These are phyloP conservation scores for Atractiella rhizophila DNA, from an alignment of 768 basidiomycete genomes.

Conservation along the genomic window DNA sequence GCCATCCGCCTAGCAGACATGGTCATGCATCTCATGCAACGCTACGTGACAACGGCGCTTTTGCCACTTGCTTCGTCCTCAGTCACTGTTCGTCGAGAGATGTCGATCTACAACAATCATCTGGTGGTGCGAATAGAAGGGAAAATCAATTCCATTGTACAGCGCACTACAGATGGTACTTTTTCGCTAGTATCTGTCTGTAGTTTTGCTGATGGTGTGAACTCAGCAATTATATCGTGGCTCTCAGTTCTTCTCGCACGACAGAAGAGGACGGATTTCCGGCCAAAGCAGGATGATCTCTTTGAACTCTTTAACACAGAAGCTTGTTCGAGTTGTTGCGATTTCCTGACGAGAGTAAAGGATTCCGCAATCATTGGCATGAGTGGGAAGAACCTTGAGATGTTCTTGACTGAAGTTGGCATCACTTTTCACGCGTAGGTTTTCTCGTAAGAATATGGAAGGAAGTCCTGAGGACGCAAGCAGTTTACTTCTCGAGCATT, in stretches of 20 bases:
- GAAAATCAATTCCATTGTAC: slow-evolving; percentile 49
- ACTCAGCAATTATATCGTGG: slow-evolving; percentile 45
- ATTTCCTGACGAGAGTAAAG: slow-evolving; percentile 52
- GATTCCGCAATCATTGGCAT: slow-evolving; percentile 49
- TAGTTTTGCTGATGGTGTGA: neutral
- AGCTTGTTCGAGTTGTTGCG: slow-evolving; percentile 65
- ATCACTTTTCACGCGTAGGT: slow-evolving; percentile 66
- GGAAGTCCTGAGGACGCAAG: neutral
- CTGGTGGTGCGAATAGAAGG: slow-evolving; percentile 62
- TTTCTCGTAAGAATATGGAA: neutral
- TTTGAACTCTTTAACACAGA: slow-evolving; percentile 88
- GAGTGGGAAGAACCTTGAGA: slow-evolving; percentile 77
- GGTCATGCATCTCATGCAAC: slow-evolving; percentile 88
- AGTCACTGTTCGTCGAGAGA: slow-evolving; percentile 69
- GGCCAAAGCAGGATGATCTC: slow-evolving; percentile 81
- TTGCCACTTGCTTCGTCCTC: slow-evolving; percentile 53
- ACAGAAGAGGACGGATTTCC: slow-evolving; percentile 91
- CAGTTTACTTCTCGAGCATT: slow-evolving; percentile 74
- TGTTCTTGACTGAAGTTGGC: slow-evolving; percentile 78
- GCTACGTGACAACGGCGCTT: slow-evolving; percentile 71
- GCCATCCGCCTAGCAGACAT: slow-evolving; percentile 52
- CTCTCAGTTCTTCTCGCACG: slow-evolving; percentile 50
- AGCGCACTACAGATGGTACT: slow-evolving; percentile 58
- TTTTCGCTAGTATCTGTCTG: slow-evolving; percentile 2
- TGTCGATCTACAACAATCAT: slow-evolving; percentile 75